Evolutionary conservation across 345 rosid genomes (phyloP).

Genomic region (Eutrema heterophyllum): DNA sequence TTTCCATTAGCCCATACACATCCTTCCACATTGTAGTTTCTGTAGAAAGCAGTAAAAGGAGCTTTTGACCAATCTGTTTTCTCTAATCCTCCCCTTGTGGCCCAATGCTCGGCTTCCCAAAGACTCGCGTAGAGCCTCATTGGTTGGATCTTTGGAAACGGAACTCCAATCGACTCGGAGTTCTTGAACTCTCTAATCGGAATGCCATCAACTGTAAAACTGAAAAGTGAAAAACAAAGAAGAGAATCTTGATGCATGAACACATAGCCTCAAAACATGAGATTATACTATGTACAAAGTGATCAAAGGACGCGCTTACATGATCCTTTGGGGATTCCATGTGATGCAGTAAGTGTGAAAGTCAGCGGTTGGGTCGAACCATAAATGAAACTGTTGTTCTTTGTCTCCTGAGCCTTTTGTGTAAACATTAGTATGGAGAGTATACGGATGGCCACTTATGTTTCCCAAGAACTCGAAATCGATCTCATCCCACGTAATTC

Average conservation of each 20-base stretch:
- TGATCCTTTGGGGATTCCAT: slow-evolving; percentile 33
- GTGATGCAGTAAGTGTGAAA: slow-evolving; percentile 33
- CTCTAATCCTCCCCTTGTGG: slow-evolving; percentile 57
- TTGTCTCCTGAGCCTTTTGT: slow-evolving; percentile 31
- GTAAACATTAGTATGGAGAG: slow-evolving; percentile 36
- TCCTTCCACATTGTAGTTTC: slow-evolving; percentile 47
- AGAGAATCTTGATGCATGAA: neutral
- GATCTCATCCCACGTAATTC: slow-evolving; percentile 32
- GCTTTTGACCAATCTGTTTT: slow-evolving; percentile 68
- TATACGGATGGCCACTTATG: slow-evolving; percentile 41
- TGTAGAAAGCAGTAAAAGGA: slow-evolving; percentile 56
- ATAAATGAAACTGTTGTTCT: slow-evolving; percentile 35
- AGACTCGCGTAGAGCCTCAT: slow-evolving; percentile 52
- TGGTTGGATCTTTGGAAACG: slow-evolving; percentile 47
- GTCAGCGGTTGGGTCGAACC: slow-evolving; percentile 28
- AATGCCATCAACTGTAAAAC: slow-evolving; percentile 49
- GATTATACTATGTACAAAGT: neutral
- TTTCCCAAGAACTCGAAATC: slow-evolving; percentile 42
- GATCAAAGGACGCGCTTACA: slow-evolving; percentile 18
- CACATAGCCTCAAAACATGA: neutral
- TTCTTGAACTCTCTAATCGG: slow-evolving; percentile 61
- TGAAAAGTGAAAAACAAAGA: slow-evolving; percentile 1
- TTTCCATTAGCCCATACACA: slow-evolving; percentile 33
- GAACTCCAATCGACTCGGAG: slow-evolving; percentile 38
- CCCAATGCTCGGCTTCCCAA: slow-evolving; percentile 69